Conservation (phyloP, 2,329 filamentous ascomycete genomes). For the Aspergillus persii region DNA sequence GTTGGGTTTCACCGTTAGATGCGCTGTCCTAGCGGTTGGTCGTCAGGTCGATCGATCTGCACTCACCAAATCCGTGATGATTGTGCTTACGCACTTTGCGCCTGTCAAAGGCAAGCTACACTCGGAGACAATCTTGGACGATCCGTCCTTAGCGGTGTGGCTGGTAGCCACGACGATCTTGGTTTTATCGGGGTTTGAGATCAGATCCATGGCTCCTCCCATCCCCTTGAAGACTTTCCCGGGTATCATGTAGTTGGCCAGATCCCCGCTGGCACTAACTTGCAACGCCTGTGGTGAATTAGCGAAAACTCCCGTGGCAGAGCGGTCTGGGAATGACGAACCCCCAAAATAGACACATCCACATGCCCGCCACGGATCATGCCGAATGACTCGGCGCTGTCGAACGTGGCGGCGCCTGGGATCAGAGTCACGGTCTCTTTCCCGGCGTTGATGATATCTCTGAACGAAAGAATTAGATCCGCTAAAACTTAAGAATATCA, state of each 20-base stretch:
- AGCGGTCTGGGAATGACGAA: slow-evolving; percentile 23
- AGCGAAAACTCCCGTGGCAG: background rate
- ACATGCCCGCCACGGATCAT: slow-evolving; percentile 87
- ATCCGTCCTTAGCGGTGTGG: slow-evolving; percentile 67
- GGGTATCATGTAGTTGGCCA: slow-evolving; percentile 89
- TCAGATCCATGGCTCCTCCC: slow-evolving; percentile 74
- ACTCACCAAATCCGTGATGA: slow-evolving; percentile 70
- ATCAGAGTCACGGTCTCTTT: slow-evolving; percentile 83
- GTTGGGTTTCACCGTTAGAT: slow-evolving; percentile 36
- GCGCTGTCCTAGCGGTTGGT: too few species aligned
- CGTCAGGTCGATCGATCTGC: background rate
- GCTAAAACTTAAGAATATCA: background rate
- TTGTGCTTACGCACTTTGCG: slow-evolving; percentile 65
- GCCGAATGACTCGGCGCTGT: slow-evolving; percentile 76
- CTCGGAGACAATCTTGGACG: slow-evolving; percentile 63
- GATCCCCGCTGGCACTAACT: slow-evolving; percentile 72
- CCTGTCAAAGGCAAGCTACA: slow-evolving; percentile 67
- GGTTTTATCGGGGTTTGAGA: slow-evolving; percentile 67
- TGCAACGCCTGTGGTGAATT: slow-evolving; percentile 58
- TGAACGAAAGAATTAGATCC: slow-evolving; percentile 15
- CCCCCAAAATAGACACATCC: slow-evolving; percentile 77
- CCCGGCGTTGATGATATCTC: slow-evolving; percentile 79
- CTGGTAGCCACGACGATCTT: slow-evolving; percentile 72
- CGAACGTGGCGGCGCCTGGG: slow-evolving; percentile 73
- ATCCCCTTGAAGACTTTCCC: slow-evolving; percentile 85